Evolutionary conservation across 306 rosid genomes (phyloP).

Genomic region (Cucumis hystrix): DNA sequence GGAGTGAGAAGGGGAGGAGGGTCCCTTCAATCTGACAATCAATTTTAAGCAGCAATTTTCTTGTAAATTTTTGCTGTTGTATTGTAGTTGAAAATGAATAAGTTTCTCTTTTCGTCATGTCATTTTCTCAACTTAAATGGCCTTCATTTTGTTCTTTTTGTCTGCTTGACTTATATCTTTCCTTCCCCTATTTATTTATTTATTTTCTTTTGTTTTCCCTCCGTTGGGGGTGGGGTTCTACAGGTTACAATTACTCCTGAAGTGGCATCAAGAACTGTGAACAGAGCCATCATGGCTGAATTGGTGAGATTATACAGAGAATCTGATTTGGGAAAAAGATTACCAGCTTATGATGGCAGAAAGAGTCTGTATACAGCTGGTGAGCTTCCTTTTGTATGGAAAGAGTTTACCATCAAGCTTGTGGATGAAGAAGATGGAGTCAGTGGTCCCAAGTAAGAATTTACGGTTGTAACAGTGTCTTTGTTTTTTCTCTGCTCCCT

Average conservation of each 20-base stretch:
- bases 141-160: constrained; percentile 41
- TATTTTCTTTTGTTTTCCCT: constrained; percentile 15
- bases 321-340: constrained; percentile 83
- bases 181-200: constrained; percentile 25
- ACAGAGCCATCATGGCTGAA: constrained; percentile 85
- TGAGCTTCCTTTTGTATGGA: constrained; percentile 79
- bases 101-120: constrained; percentile 24
- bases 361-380: constrained; percentile 96
- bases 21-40: constrained; percentile 31
- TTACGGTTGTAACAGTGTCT: neutral
- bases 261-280: constrained; percentile 71
- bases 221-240: constrained; percentile 1
- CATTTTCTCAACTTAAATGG: constrained; percentile 37
- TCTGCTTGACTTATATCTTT: constrained; percentile 19
- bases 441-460: constrained; percentile 65
- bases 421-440: constrained; percentile 57
- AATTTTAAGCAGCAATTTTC: constrained; percentile 25
- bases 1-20: constrained; percentile 13
- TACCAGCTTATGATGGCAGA: constrained; percentile 96
- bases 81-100: constrained; percentile 21
- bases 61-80: constrained; percentile 15
- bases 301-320: constrained; percentile 75
- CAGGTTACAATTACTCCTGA: constrained; percentile 88
- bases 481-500: neutral
- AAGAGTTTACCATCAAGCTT: constrained; percentile 74